Evolutionary conservation across 495 filamentous ascomycete species (phyloP), one percentile per base, ranked within the genome.

Genomic region (Talaromyces nanjingensis): DNA sequence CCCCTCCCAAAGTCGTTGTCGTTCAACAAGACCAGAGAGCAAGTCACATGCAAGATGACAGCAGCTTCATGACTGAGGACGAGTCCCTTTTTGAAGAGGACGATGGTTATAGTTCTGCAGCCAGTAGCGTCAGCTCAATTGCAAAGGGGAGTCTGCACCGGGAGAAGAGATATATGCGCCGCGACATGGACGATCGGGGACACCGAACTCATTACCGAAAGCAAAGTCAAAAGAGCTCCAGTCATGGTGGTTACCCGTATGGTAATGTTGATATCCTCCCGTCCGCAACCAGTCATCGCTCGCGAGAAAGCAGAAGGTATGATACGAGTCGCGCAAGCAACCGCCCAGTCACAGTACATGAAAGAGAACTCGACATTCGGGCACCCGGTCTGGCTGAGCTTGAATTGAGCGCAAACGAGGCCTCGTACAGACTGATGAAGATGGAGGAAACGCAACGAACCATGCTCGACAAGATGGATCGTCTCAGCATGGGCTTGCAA

Each of bases 391-490:
- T 45, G 24, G 20, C 33, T 25, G 59, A 60, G 20, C 18, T 45
- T 6, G 16, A 22, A 4, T 8, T 60, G n/a, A 45, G 34, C 16
- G 31, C 59, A 45, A 60, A 60, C 11, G 59, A 60, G 59, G 24
- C 59, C 2, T 24, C 59, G 39, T 60, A 25, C 20, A 60, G 20
- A 60, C 24, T 60, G 59, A 42, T 25, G 39, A 60, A 60, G 20
- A 16, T 60, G 9, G 22, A 60, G 34, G 34, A 42, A 47, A 42
- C 4, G 3, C 56, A 59, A 34, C 27, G 18, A 34, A 16, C 12
- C 20, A 37, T 59, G n/a, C 4, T 59, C 20, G 56, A 59, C 9
- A 18, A n/a, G 24, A 2, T 60, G 18, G 22, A 45, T 49, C 39
- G 59, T 29, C 59, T 60, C 34, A 25, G 14, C 11, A 4, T 60